Evolutionary conservation across 805 yeast species (phyloP), one percentile per base, ranked within the genome.

Genomic region (Komagataella pastoris): DNA sequence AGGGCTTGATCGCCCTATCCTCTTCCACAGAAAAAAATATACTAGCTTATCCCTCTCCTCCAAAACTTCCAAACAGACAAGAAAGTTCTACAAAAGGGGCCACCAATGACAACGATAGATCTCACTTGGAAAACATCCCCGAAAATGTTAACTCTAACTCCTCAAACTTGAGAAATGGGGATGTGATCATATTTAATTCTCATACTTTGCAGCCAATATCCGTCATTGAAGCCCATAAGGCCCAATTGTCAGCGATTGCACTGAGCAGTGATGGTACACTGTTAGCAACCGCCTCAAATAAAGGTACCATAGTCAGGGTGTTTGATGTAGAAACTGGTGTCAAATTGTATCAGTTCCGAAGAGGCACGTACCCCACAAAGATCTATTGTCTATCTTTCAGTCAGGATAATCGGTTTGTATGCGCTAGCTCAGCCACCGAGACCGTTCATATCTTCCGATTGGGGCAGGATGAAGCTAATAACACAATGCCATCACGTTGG

Each of bases 361-460:
- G 96, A 59, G 96, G 96, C 1, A 83, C 93, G 1, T 91, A 91
- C 62, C 95, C 95, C 2, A 85, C 98, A 2, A 81, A 76, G 59
- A 88, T 93, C 10, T 84, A 81, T 62, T 85, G 96, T 3, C 72
- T 93, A 54, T 76, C 82, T 17, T 93, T 93, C 67, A 85, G 93
- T 57, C 75, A 76, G 17, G 87, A 87, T 56, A 83, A 88, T 56
- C 74, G 72, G 50, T 81, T 84, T 61, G 74, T 93, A 44, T 79
- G 88, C 19, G 97, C 91, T 3, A 81, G 93, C 21, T 84, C 95
- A 24, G 85, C 96, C 0, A 88, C 95, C 17, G 95, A 86, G 53
- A 93, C 99, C 0, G 95, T 93, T 17, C 99, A 93, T 64, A 80
- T 93, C 21, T 93, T 91, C 72, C 76, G 89, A 53, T 66, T 90